Evolutionary conservation across 164 flowering plant genomes (phyloP), one percentile per base, ranked within the genome.

Genomic region (Magnolia sinica): DNA sequence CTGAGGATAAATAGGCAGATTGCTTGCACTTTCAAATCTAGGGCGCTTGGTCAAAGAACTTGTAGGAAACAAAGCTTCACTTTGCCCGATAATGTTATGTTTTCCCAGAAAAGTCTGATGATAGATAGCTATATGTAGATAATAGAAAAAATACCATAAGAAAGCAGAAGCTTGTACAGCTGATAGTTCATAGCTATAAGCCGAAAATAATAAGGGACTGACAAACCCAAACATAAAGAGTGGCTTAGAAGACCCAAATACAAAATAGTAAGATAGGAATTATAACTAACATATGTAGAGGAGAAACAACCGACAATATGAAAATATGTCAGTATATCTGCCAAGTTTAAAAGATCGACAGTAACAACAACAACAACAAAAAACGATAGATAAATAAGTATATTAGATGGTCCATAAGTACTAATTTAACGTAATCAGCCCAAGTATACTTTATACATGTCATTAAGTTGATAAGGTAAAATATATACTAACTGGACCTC

Each of bases 1-100:
- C 86, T 94, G 98, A 76, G 99, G 98, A 88, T 93, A 96, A 64
- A 90, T 74, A 81, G 94, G 91, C 81, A 94, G 87, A 89, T 81
- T 79, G 90, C 89, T 87, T 82, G 96, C 76, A 88, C 86, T 90
- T 83, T 93, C 96, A 73, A 82, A 83, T 86, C 94, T 94, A 94
- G 89, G 81, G 74, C 97, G 97, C 90, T 94, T 96, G 88, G 88
- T 82, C 81, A 94, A 87, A 86, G 89, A 81, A 83, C 88, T 86
- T 75, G 89, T 76, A 78, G 95, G 81, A 84, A 85, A 91, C 90
- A 93, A 90, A 87, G 89, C 96, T 84, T 96, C 96, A 86, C 78
- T 90, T 87, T 88, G 97, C 88, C 91, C 99, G 88, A 86, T 71
- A 70, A 87, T 84, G 79, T 84, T 88, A 87, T 88, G 87, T 84